Evolutionary conservation across 768 basidiomycete species (phyloP).

Genomic region (Mycena latifolia): DNA sequence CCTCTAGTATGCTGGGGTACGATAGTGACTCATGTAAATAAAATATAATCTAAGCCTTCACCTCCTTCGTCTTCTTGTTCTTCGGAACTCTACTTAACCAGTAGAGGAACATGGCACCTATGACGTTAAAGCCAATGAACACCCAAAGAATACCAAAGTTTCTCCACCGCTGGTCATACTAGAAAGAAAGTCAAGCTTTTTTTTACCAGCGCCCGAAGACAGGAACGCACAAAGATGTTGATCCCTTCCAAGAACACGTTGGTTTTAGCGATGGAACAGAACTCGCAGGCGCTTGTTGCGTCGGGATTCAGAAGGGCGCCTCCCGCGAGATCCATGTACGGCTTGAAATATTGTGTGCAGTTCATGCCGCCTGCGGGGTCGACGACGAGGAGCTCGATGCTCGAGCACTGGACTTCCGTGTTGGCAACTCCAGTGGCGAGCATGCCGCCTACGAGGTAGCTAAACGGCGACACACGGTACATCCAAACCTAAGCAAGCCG

Average conservation of each 20-base stretch:
- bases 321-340: slow-evolving; percentile 62
- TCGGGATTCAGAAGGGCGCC: slow-evolving; percentile 70
- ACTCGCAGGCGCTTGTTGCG: slow-evolving; percentile 66
- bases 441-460: slow-evolving; percentile 50
- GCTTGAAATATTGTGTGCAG: slow-evolving; percentile 64
- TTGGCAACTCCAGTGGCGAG: slow-evolving; percentile 43
- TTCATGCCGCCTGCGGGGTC: slow-evolving; percentile 65
- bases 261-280: slow-evolving; percentile 70
- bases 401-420: slow-evolving; percentile 57
- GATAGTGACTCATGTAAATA: too few species aligned
- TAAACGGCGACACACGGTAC: slow-evolving; percentile 51
- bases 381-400: slow-evolving; percentile 64
- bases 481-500: slow-evolving; percentile 47
- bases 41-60: neutral
- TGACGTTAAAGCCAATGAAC: slow-evolving; percentile 63
- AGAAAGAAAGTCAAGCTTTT: slow-evolving; percentile 55
- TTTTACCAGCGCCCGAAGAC: slow-evolving; percentile 61
- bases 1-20: too few species aligned
- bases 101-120: slow-evolving; percentile 40
- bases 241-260: slow-evolving; percentile 64
- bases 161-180: slow-evolving; percentile 66
- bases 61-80: slow-evolving; percentile 29
- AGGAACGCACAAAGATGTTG: slow-evolving; percentile 74
- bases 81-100: slow-evolving; percentile 34
- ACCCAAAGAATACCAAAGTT: slow-evolving; percentile 65